Base-by-base conservation (phyloP, 768 basidiomycete genomes). In the Hemileccinum impolitum region DNA sequence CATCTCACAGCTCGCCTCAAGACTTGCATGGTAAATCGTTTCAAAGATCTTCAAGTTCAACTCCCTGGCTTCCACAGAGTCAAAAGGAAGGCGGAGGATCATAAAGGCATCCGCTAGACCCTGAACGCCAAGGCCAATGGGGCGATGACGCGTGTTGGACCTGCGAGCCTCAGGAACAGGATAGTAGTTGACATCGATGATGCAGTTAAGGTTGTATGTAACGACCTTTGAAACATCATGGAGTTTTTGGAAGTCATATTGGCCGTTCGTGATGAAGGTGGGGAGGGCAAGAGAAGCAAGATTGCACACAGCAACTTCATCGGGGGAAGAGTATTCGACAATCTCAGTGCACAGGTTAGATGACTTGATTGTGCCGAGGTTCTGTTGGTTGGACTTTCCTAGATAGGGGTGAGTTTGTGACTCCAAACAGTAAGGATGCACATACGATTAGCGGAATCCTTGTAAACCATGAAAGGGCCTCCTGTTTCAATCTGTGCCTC, bases 311-410 rank as follows among this genome's bases (percentile, higher is more conserved):
- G 96, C 96, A 32, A 86, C 91, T 69, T 98, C 96, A 47, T 98
- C 96, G 1, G 96, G 93, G 11, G 95, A 80, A 39, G 93, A 95
- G 74, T 97, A 98, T 70, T 99, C 90, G 68, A 99, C 89, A 67
- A 99, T 98, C 69, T 98, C 96, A 5, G 95, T 98, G 76, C 96
- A 99, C 40, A 99, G 76, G 67, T 99, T 99, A 43, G 95, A 97
- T 1, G 94, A 97, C 75, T 96, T 98, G 85, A 99, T 98, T 8
- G 92, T 95, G 26, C 96, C 96, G 23, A 99, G 78, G 72, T 99
- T 96, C 74, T 93, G 84, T 70, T 99, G 96, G 74, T 99, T 99
- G 13, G 94, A 97, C 74, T 99, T 99, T 59, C 78, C 90, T 94
- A 60, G n/a, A 31, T 4, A 14, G 18, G 39, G 8, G 18, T 56